These are phyloP conservation scores for Hypoxylon lenormandii DNA, from an alignment of 495 filamentous ascomycete species.

Conservation along the genomic window DNA sequence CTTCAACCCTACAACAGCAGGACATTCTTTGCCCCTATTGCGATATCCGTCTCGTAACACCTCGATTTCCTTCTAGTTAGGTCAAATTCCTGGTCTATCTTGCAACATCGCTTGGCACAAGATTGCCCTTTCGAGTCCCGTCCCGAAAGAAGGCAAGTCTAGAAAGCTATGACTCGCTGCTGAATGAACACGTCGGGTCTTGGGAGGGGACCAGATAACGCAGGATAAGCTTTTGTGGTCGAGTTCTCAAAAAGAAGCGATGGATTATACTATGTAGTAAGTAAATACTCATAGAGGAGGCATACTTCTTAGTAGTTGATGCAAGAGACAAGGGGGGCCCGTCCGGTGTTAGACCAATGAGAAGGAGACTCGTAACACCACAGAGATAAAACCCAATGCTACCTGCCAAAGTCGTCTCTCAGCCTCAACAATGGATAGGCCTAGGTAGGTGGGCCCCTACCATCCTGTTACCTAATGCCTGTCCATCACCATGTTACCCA, in stretches of 20 bases:
- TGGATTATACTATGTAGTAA: slow-evolving; percentile 44
- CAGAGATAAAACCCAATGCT: slow-evolving; percentile 37
- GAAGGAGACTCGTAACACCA: slow-evolving; percentile 29
- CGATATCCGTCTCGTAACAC: slow-evolving; percentile 38
- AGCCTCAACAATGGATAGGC: slow-evolving; percentile 33
- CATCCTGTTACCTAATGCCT: slow-evolving; percentile 35
- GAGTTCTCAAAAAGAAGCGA: slow-evolving; percentile 10
- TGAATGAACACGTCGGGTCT: slow-evolving; percentile 12
- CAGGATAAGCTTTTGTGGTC: slow-evolving; percentile 11
- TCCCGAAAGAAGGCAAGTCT: slow-evolving; percentile 20
- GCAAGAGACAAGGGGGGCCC: slow-evolving; percentile 26
- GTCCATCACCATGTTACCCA: slow-evolving; percentile 27
- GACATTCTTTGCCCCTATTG: slow-evolving; percentile 10
- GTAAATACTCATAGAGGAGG: slow-evolving; percentile 34
- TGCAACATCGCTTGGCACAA: slow-evolving; percentile 25
- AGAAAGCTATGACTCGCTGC: slow-evolving; percentile 11
- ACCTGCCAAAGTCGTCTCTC: slow-evolving; percentile 46
- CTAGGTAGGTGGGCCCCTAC: slow-evolving; percentile 6
- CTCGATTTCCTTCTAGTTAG: slow-evolving; percentile 1
- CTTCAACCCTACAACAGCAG: slow-evolving; percentile 19
- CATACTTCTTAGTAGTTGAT: slow-evolving; percentile 34
- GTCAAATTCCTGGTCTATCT: slow-evolving; percentile 1
- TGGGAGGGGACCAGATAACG: slow-evolving; percentile 28
- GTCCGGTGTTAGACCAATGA: slow-evolving; percentile 27
- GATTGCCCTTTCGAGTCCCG: slow-evolving; percentile 28